These are phyloP conservation scores for Veloporphyrellus conicus DNA, from an alignment of 1,284 basidiomycete species.

Conservation along the genomic window DNA sequence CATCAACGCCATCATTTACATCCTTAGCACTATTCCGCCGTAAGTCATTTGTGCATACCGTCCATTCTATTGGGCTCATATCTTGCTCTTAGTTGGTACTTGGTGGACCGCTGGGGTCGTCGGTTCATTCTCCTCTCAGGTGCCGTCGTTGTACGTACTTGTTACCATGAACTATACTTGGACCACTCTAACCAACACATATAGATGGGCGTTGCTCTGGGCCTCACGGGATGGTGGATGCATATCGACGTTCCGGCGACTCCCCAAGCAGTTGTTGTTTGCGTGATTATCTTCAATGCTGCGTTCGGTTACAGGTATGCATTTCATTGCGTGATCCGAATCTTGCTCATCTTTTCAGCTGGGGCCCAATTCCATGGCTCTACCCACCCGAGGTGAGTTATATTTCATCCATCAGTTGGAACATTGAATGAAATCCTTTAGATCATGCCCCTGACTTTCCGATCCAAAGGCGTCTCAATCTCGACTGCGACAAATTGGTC, in stretches of 20 bases:
- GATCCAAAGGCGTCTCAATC: slow-evolving; percentile 91
- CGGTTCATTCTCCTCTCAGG: slow-evolving; percentile 89
- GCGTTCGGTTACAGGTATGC: slow-evolving; percentile 80
- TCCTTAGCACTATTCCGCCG: slow-evolving; percentile 80
- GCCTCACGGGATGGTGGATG: slow-evolving; percentile 88
- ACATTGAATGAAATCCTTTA: slow-evolving; percentile 34
- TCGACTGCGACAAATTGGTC: slow-evolving; percentile 74
- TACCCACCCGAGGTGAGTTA: slow-evolving; percentile 73
- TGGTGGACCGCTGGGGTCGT: slow-evolving; percentile 90
- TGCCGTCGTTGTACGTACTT: slow-evolving; percentile 67
- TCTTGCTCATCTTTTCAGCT: slow-evolving; percentile 32
- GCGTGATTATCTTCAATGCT: slow-evolving; percentile 92
- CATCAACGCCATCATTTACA: slow-evolving; percentile 86
- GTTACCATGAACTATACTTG: slow-evolving; percentile 2
- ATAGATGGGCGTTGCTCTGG: slow-evolving; percentile 75
- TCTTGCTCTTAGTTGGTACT: slow-evolving; percentile 71
- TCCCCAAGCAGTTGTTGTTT: slow-evolving; percentile 85
- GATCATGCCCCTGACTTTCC: slow-evolving; percentile 88
- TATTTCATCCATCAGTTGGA: slow-evolving; percentile 2
- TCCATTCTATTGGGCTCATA: slow-evolving; percentile 4
- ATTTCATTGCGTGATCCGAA: slow-evolving; percentile 7
- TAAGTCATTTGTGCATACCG: slow-evolving; percentile 36
- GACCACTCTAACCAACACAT: slow-evolving; percentile 2
- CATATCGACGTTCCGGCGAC: slow-evolving; percentile 84
- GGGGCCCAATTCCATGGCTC: slow-evolving; percentile 83